phyloP scores from a whole-genome alignment of 495 filamentous ascomycete species.

The Hypoxylon rickii region DNA sequence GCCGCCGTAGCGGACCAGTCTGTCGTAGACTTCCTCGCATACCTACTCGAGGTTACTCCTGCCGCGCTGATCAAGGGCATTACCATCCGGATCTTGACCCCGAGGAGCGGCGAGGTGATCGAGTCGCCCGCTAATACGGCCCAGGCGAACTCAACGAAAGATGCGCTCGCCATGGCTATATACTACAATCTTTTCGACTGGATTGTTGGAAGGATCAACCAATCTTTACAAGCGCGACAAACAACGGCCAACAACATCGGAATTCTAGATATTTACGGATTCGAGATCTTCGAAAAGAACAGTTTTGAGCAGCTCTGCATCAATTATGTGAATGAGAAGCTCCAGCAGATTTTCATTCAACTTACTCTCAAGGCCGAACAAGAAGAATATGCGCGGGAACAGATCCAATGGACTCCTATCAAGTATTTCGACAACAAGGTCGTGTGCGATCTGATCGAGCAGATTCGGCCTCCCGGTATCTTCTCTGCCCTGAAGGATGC shows the following conservation, averaged over 20 bases:
- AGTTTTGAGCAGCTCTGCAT: conserved; percentile 99
- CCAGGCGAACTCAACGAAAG: conserved; percentile 90
- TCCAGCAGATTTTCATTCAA: conserved; percentile 99
- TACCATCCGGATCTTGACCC: conserved; percentile 87
- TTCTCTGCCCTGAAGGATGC: conserved; percentile 98
- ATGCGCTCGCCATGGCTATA: conserved; percentile 91
- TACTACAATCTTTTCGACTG: conserved; percentile 99
- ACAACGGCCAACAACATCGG: conserved; percentile 82
- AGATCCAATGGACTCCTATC: conserved; percentile 99
- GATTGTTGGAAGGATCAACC: conserved; percentile 94
- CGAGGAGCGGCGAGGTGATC: conserved; percentile 82
- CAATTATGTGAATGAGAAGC: conserved; percentile 99
- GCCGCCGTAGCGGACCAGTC: conserved; percentile 83
- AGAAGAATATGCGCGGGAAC: conserved; percentile 94
- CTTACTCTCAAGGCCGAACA: conserved; percentile 96
- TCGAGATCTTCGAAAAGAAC: conserved; percentile 99
- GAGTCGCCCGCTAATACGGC: conserved; percentile 89
- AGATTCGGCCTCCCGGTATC: conserved; percentile 86
- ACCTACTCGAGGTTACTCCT: conserved; percentile 86
- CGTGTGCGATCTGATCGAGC: conserved; percentile 96
- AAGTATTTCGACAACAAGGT: conserved; percentile 99
- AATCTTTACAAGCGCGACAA: conserved; percentile 80
- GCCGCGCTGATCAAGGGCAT: conserved; percentile 83
- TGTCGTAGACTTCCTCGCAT: conserved; percentile 91
- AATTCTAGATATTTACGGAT: conserved; percentile 99